These are phyloP conservation scores for Alternaria dauci DNA, from an alignment of 2,329 filamentous ascomycete species.

Conservation along the genomic window DNA sequence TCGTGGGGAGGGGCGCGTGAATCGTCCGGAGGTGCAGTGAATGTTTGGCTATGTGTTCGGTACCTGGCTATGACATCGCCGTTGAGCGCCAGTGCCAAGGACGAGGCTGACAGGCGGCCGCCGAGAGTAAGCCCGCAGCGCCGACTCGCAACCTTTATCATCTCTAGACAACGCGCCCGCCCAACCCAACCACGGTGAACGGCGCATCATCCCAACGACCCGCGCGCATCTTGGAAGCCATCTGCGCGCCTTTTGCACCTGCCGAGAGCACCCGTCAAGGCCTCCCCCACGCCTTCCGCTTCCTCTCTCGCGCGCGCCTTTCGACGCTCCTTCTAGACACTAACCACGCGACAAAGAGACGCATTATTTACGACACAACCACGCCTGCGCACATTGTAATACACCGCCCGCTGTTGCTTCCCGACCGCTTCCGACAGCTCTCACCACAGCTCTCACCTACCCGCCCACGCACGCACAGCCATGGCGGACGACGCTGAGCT, in stretches of 20 bases:
- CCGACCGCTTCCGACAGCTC: conserved; percentile 20
- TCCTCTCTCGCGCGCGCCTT: conserved; percentile 16
- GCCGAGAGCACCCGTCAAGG: conserved; percentile 1
- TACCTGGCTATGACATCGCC: conserved; percentile 33
- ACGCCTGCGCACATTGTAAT: conserved; percentile 20
- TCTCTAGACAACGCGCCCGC: conserved; percentile 20
- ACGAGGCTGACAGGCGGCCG: conserved; percentile 14
- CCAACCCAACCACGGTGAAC: conserved; percentile 8
- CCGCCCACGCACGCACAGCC: conserved; percentile 13
- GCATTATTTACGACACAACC: conserved; percentile 25
- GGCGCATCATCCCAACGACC: conserved; percentile 23
- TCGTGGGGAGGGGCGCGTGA: conserved; percentile 5
- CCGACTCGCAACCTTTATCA: conserved; percentile 19
- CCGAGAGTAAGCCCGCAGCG: conserved; percentile 13
- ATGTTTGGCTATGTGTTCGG: conserved; percentile 12
- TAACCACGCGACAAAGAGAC: conserved; percentile 37
- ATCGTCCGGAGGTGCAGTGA: conserved; percentile 6
- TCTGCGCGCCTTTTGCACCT: background rate
- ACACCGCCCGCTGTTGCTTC: conserved; percentile 15
- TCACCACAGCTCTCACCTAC: conserved; percentile 9
- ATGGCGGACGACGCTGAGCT: conserved; percentile 64
- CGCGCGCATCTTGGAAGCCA: conserved; percentile 19
- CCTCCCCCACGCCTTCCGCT: conserved; percentile 8
- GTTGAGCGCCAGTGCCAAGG: conserved; percentile 23
- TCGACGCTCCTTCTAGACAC: conserved; percentile 19